Percentiles rank a stretch among this genome's conserved stretches.
Evolutionary conservation across 768 basidiomycete species (phyloP).

Genomic region (Chalciporus sphaerocephalus): DNA sequence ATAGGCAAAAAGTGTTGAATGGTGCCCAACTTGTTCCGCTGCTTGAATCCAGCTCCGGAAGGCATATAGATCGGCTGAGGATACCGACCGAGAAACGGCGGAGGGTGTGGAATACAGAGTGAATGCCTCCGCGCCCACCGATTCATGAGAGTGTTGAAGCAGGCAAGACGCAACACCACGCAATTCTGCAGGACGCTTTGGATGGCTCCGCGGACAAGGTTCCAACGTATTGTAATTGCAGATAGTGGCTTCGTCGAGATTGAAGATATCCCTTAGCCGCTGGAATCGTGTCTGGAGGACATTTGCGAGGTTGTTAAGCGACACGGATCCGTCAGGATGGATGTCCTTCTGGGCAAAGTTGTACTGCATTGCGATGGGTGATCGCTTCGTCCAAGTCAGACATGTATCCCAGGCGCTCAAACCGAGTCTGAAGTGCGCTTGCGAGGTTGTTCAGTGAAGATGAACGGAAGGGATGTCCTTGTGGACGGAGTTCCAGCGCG

Average conservation of each 20-base stretch:
- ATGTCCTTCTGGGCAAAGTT: background rate
- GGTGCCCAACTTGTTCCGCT: too few species aligned
- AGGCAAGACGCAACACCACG: too few species aligned
- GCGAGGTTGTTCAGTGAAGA: background rate
- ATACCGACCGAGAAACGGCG: too few species aligned
- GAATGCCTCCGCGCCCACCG: too few species aligned
- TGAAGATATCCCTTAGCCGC: too few species aligned
- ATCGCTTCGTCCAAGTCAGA: background rate
- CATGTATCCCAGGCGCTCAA: background rate
- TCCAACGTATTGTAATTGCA: background rate
- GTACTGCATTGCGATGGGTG: background rate
- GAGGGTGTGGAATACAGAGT: too few species aligned
- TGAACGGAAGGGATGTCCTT: background rate
- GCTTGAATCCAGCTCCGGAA: too few species aligned
- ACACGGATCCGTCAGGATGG: background rate
- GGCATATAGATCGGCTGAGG: too few species aligned
- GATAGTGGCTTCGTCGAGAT: background rate
- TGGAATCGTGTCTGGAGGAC: background rate
- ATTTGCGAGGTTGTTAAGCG: background rate
- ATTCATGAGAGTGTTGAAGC: too few species aligned
- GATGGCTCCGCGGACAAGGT: background rate
- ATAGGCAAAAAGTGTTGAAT: too few species aligned
- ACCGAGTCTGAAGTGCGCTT: background rate
- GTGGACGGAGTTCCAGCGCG: background rate
- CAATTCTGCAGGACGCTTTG: too few species aligned